Evolutionary conservation across 83 land plant genomes (phyloP), one percentile per base, ranked within the genome.

Genomic region (Diphasiastrum complanatum): DNA sequence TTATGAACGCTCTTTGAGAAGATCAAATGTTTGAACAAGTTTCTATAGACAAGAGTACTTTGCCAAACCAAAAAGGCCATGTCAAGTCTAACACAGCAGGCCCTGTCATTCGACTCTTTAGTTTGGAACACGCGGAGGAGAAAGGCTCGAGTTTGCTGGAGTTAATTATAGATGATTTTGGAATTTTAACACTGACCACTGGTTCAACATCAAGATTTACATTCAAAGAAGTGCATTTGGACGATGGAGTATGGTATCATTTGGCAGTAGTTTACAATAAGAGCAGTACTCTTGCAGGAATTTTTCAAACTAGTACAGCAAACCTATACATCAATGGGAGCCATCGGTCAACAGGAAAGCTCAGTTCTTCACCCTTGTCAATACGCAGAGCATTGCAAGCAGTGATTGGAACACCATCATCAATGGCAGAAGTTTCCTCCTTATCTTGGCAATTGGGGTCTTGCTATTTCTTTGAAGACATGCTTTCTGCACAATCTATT

Each of bases 381-480:
- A 46, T 69, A 66, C 90, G 99, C 37, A 95, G 84, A 68, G 37
- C 85, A 26, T 60, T 95, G 63, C 97, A 89, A 54, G 91, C 84
- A 31, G 82, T 82, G n/a, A 75, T 95, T 60, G 99, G 99, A 27
- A 86, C 88, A 38, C 81, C 89, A 30, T 38, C 63, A 62, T 43
- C 75, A 20, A 69, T 68, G 68, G 74, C 86, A 40, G 84, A 79
- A 69, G 59, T 75, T 61, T 61, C 69, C 64, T 79, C 81, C 26
- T 48, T 85, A 66, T 62, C 73, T 0, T 95, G 99, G 99, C 78
- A 76, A 38, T 84, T 95, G 29, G 80, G 92, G 27, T 72, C 78
- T 12, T 95, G 97, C 64, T 95, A 86, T 75, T 81, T 95, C 36
- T 89, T 78, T 72, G 99, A 95, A 56, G 99, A 95, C 62, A 93